A percentile compares a stretch with the other conserved stretches of the same genome.
Evolutionary conservation across 805 yeast genomes (phyloP).

Genomic region (Candida sithepensis): DNA sequence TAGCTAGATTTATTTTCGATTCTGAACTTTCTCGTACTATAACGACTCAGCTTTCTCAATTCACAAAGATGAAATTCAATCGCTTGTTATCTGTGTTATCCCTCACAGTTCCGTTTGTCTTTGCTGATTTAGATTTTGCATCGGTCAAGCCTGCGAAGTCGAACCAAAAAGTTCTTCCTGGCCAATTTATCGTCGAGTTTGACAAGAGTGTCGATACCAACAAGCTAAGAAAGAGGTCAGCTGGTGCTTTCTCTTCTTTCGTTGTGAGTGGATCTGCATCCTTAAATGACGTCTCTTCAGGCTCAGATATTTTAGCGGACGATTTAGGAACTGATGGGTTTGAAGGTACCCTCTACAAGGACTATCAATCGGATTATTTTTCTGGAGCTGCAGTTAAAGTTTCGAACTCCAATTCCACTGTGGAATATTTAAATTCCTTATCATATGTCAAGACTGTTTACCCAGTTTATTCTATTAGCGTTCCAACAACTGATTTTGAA

Average conservation of each 20-base stretch:
- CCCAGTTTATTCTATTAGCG: constrained; percentile 4
- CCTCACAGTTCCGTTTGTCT: not conserved
- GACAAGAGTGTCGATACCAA: not conserved
- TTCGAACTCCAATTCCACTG: constrained; percentile 1
- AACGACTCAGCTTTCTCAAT: too few species aligned
- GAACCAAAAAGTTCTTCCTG: not conserved
- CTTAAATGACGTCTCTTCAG: not conserved
- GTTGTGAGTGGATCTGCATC: not conserved
- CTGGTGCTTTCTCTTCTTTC: not conserved
- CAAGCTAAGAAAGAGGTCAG: not conserved
- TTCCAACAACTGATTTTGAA: constrained; percentile 1
- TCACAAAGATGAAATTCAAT: not conserved
- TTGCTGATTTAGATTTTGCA: not conserved
- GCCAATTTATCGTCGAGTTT: not conserved
- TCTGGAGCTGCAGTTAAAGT: constrained; percentile 6
- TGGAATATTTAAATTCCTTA: constrained; percentile 1
- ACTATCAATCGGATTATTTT: constrained; percentile 6
- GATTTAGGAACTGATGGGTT: constrained; percentile 3
- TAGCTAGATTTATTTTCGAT: too few species aligned
- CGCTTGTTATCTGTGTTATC: not conserved
- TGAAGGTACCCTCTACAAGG: constrained; percentile 2
- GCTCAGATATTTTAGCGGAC: not conserved
- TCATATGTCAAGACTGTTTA: constrained; percentile 4
- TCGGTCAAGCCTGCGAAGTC: not conserved
- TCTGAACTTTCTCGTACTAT: too few species aligned